Conservation (phyloP, 352 stramenopile genomes). For the Phytophthora podocarpi region DNA sequence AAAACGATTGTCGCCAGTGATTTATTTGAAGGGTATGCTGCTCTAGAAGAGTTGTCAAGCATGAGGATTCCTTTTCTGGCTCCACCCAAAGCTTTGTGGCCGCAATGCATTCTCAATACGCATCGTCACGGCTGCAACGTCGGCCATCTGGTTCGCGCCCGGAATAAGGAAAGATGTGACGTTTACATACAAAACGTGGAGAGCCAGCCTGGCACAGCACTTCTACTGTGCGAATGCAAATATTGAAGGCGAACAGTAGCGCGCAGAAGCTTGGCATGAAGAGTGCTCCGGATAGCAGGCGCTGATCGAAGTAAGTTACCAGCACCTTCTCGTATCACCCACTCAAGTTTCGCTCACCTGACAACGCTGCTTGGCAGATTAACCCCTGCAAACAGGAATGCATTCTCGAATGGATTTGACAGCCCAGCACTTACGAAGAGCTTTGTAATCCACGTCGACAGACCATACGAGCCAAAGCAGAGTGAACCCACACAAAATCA, state of each 20-base stretch:
- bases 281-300: constrained; percentile 70
- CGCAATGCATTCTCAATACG: constrained; percentile 3
- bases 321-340: not conserved
- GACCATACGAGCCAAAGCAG: constrained; percentile 92
- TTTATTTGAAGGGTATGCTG: not conserved
- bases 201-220: not conserved
- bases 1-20: not conserved
- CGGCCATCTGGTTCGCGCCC: constrained; percentile 2
- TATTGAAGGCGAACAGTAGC: constrained; percentile 84
- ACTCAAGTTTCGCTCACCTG: constrained; percentile 41
- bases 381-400: constrained; percentile 90
- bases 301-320: constrained; percentile 33
- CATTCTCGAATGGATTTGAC: constrained; percentile 92
- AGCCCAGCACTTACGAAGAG: constrained; percentile 89
- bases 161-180: not conserved
- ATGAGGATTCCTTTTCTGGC: constrained; percentile 10
- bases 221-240: constrained; percentile 26
- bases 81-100: constrained; percentile 20
- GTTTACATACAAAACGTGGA: not conserved
- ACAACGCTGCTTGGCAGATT: constrained; percentile 93
- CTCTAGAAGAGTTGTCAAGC: not conserved
- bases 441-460: constrained; percentile 95
- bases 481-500: constrained; percentile 74
- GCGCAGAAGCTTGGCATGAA: constrained; percentile 68
- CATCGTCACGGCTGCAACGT: constrained; percentile 7